Percentiles rank a stretch among this genome's conserved stretches.
Conservation (phyloP, 2,329 filamentous ascomycete genomes). For the Colletotrichum lini region DNA sequence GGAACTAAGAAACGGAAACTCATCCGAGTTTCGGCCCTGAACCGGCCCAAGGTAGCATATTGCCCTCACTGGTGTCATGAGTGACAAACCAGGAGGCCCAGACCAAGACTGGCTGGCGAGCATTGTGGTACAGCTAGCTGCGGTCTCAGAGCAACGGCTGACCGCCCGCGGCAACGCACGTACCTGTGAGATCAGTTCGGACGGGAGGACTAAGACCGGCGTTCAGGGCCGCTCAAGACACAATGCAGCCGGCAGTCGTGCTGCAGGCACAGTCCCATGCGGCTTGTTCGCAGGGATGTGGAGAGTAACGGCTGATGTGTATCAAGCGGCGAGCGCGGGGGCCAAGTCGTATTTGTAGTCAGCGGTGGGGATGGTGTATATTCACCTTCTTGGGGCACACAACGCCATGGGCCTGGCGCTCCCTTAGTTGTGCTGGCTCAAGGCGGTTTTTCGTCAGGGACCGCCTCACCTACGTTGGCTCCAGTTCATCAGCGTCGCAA, state of each 20-base stretch:
- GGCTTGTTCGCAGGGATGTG: conserved; percentile 23
- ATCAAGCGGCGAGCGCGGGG: not conserved
- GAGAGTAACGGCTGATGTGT: not conserved
- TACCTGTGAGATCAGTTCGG: conserved; percentile 24
- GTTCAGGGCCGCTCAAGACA: conserved; percentile 34
- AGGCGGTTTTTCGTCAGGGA: not conserved
- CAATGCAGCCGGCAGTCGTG: conserved; percentile 7
- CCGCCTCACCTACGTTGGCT: conserved; percentile 7
- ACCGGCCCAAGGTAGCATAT: not conserved
- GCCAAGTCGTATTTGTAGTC: conserved; percentile 24
- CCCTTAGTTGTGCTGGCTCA: not conserved
- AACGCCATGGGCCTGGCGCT: not conserved
- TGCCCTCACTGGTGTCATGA: not conserved
- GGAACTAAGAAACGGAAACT: not conserved
- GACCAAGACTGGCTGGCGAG: conserved; percentile 9
- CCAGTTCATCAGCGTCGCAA: conserved; percentile 19
- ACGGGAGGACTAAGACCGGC: conserved; percentile 35
- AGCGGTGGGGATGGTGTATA: not conserved
- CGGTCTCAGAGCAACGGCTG: conserved; percentile 33
- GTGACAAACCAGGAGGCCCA: conserved; percentile 3
- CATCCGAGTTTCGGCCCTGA: conserved; percentile 26
- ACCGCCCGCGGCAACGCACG: conserved; percentile 15
- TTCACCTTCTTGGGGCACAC: not conserved
- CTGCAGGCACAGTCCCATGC: conserved; percentile 28
- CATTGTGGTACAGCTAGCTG: conserved; percentile 34